phyloP scores from a whole-genome alignment of 495 filamentous ascomycete genomes.

The Aspergillus kassunensis region DNA sequence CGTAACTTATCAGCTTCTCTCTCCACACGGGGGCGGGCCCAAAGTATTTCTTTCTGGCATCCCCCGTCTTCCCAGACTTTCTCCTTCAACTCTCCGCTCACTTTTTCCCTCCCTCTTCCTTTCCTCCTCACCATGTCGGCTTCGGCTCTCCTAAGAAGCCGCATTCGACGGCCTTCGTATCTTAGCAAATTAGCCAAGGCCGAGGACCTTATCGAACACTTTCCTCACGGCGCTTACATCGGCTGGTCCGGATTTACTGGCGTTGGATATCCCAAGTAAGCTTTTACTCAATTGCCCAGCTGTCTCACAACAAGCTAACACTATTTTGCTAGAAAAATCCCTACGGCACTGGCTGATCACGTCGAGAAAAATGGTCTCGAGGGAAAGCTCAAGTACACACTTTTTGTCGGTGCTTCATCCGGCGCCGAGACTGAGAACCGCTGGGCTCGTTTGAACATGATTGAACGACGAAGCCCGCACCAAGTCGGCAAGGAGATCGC shows the following conservation, averaged over 20 bases:
- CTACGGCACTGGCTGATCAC: slow-evolving; percentile 79
- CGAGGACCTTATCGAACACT: slow-evolving; percentile 74
- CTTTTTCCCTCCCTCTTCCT: background rate
- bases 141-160: slow-evolving; percentile 71
- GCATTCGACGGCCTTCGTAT: slow-evolving; percentile 70
- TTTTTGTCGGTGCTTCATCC: slow-evolving; percentile 86
- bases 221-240: slow-evolving; percentile 78
- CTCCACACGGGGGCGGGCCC: slow-evolving; percentile 13
- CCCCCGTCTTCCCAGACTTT: slow-evolving; percentile 9
- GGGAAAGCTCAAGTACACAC: slow-evolving; percentile 75
- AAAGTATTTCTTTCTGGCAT: slow-evolving; percentile 23
- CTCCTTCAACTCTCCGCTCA: slow-evolving; percentile 8
- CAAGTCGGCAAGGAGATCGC: slow-evolving; percentile 90
- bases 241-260: slow-evolving; percentile 92
- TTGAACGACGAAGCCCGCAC: slow-evolving; percentile 77
- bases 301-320: no score
- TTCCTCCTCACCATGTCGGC: slow-evolving; percentile 42
- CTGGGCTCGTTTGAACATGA: slow-evolving; percentile 85
- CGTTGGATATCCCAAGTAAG: slow-evolving; percentile 85
- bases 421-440: slow-evolving; percentile 90
- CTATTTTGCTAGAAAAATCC: slow-evolving; percentile 62
- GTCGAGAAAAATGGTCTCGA: slow-evolving; percentile 86
- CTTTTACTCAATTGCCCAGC: slow-evolving; percentile 16
- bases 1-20: slow-evolving; percentile 3
- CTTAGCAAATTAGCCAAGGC: slow-evolving; percentile 74